A percentile compares a stretch with the other conserved stretches of the same genome.
phyloP scores from a whole-genome alignment of 2,329 filamentous ascomycete species.

The Botrytis pseudocinerea region DNA sequence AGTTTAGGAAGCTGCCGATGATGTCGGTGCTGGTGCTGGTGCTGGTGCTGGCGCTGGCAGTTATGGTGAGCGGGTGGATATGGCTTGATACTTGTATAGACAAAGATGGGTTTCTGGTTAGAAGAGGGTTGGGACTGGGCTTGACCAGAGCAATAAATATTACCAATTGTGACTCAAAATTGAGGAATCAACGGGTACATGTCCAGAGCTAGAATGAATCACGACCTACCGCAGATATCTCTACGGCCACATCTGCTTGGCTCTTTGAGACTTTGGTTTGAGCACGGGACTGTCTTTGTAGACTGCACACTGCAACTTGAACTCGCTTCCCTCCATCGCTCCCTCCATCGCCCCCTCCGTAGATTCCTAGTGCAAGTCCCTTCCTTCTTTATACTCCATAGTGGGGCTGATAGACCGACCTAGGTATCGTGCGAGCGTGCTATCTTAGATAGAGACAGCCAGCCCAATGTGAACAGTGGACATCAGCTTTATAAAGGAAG shows the following conservation, averaged over 20 bases:
- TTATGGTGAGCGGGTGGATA: not conserved
- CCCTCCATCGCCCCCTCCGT: too few relatives aligned
- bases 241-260: not conserved
- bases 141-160: not conserved
- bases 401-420: slow-evolving; percentile 10
- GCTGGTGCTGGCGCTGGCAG: not conserved
- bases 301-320: too few relatives aligned
- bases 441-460: not conserved
- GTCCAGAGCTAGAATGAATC: not conserved
- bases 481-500: not conserved
- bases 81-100: not conserved
- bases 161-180: not conserved
- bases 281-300: not conserved
- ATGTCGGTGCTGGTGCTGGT: not conserved
- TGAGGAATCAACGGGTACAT: not conserved
- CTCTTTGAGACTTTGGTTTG: not conserved
- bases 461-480: not conserved
- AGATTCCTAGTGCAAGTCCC: not conserved
- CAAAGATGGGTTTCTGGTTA: not conserved
- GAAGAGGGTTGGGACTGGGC: not conserved
- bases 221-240: not conserved
- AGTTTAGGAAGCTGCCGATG: slow-evolving; percentile 2
- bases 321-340: too few relatives aligned
- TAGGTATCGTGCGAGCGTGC: not conserved
- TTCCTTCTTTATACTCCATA: slow-evolving; percentile 1